Base-by-base conservation (phyloP, 1,284 basidiomycete species). In the Xerocomus nothofagi region DNA sequence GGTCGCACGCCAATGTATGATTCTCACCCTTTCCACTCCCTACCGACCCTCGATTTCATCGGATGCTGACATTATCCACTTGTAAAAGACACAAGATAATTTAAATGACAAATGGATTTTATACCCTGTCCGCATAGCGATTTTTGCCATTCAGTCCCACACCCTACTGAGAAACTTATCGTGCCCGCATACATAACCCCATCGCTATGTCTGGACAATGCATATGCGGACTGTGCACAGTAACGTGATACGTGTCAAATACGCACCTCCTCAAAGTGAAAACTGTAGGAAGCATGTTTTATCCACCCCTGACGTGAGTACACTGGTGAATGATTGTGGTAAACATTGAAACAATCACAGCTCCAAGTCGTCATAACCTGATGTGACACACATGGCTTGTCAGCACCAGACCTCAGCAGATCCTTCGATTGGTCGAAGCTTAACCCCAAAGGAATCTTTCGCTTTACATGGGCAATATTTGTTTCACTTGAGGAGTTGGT, bases 21-120 rank as follows among this genome's bases (percentile, higher is more conserved):
- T 21, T 39, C 34, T 36, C 39, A 29, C 11, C 20, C 18, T 17
- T 46, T 45, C 32, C 23, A 42, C 40, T 48, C 42, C 38, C 29
- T 52, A 45, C 21, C 37, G 18, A 39, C 24, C 15, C 17, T 43
- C 32, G 30, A 51, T 49, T 42, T n/a, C 33, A 46, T 53, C 34
- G 11, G 32, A 42, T 49, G 27, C 56, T 62, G 36, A 60, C 40
- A 9, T 47, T 47, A 49, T 47, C 24, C 34, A 31, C 46, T 43
- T 40, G 44, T 44, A 43, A 46, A 47, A 40, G 49, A 50, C 48
- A 38, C 41, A 31, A 58, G 70, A 67, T 70, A 67, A 73, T 43
- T 26, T 20, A 30, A 37, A 48, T 49, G 33, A 31, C 23, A 38
- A 30, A 15, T 38, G 29, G 30, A 40, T 39, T 43, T 24, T 29